These are phyloP conservation scores for Aspergillus persii DNA, from an alignment of 2,329 filamentous ascomycete species.

Conservation along the genomic window DNA sequence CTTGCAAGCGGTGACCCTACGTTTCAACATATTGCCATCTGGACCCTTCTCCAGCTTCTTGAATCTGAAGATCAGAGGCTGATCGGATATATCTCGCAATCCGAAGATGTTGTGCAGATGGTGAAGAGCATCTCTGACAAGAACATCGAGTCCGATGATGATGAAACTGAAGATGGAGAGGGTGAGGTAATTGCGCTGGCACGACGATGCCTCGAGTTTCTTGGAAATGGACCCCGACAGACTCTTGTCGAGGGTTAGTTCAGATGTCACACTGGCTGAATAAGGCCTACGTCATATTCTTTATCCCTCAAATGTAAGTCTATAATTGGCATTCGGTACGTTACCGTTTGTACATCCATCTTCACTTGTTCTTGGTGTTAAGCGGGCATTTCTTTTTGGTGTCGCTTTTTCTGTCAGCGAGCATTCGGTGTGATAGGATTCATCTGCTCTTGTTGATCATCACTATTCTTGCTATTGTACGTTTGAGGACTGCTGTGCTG, in stretches of 20 bases:
- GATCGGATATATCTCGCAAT: constrained; percentile 84
- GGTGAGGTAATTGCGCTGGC: constrained; percentile 90
- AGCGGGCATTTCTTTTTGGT: constrained; percentile 32
- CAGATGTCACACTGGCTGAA: constrained; percentile 2
- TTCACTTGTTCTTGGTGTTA: constrained; percentile 26
- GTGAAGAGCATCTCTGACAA: constrained; percentile 89
- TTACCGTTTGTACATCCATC: constrained; percentile 14
- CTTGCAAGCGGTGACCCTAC: constrained; percentile 91
- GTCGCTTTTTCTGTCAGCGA: constrained; percentile 28
- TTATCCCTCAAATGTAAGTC: constrained; percentile 3
- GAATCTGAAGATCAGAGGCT: constrained; percentile 91
- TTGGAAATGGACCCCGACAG: constrained; percentile 73
- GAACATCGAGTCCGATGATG: constrained; percentile 81
- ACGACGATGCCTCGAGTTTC: constrained; percentile 80
- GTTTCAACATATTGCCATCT: constrained; percentile 98
- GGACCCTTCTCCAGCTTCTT: constrained; percentile 91
- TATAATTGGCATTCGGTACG: constrained; percentile 11
- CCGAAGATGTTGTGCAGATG: constrained; percentile 87
- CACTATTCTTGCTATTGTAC: constrained; percentile 8
- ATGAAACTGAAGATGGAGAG: constrained; percentile 84
- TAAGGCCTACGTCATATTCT: constrained; percentile 4
- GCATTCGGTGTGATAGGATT: constrained; percentile 33
- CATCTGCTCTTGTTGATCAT: background rate
- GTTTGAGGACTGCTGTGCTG: constrained; percentile 15
- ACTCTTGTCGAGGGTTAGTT: constrained; percentile 73